Conservation (phyloP, 441 rosid species). For the Bocquillonia castaneifolia region DNA sequence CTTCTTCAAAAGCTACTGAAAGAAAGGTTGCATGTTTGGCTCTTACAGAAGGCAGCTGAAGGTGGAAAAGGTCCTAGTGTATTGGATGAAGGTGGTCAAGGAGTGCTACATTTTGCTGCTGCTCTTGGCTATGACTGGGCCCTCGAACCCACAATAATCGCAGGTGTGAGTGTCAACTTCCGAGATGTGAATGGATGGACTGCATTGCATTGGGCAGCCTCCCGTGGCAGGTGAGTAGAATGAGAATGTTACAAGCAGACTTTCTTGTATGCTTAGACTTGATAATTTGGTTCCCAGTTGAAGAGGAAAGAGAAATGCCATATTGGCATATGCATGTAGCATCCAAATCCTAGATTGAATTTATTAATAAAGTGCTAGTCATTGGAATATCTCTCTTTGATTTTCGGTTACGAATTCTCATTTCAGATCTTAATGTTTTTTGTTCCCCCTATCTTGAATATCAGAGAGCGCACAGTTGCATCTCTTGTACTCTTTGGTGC, state of each 20-base stretch:
- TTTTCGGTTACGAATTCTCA: neutral
- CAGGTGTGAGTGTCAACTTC: slow-evolving; percentile 84
- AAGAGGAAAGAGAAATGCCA: neutral
- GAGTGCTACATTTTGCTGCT: slow-evolving; percentile 86
- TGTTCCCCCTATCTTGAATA: slow-evolving; percentile 18
- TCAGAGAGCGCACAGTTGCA: slow-evolving; percentile 79
- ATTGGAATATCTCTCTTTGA: neutral
- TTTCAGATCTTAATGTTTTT: neutral
- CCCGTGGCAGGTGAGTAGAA: slow-evolving; percentile 63
- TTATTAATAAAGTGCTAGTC: neutral
- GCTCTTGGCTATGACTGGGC: slow-evolving; percentile 96
- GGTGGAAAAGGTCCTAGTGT: slow-evolving; percentile 83
- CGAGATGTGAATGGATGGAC: slow-evolving; percentile 96
- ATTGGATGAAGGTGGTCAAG: slow-evolving; percentile 82
- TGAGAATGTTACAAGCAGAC: neutral
- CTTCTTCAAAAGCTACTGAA: slow-evolving; percentile 64
- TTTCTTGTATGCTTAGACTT: slow-evolving; percentile 17
- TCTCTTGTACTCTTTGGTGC: slow-evolving; percentile 73
- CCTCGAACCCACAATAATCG: slow-evolving; percentile 60
- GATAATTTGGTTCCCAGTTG: too few relatives aligned
- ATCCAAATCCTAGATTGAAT: neutral
- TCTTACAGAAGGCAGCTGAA: slow-evolving; percentile 63
- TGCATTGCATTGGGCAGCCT: slow-evolving; percentile 98
- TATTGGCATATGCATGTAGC: neutral
- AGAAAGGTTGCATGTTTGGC: slow-evolving; percentile 71